These are phyloP conservation scores for Fraxinus greggii DNA, from an alignment of 305 asterid genomes.

Conservation along the genomic window DNA sequence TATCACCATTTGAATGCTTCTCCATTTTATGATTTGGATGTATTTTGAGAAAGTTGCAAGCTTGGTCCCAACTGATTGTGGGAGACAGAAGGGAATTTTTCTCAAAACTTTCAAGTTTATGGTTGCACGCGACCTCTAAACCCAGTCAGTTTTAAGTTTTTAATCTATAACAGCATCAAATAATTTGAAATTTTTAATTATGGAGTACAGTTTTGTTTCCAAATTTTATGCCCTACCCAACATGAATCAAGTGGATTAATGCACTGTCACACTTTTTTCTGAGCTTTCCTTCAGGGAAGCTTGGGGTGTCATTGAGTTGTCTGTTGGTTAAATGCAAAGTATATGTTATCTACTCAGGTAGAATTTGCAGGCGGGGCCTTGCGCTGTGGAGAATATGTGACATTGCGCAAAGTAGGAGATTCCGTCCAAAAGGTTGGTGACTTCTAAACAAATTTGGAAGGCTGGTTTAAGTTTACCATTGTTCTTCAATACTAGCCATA, in stretches of 20 bases:
- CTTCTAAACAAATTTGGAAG: slow-evolving; percentile 17
- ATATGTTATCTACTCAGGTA: slow-evolving; percentile 42
- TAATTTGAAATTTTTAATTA: background rate
- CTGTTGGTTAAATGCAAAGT: background rate
- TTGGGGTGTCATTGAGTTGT: background rate
- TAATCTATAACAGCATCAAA: background rate
- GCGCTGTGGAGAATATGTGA: slow-evolving; percentile 89
- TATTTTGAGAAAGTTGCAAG: background rate
- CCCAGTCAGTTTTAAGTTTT: background rate
- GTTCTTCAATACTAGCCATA: background rate
- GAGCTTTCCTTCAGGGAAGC: background rate
- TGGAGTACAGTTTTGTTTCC: background rate
- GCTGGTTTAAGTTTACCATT: slow-evolving; percentile 14
- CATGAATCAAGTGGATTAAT: background rate
- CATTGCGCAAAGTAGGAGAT: slow-evolving; percentile 92
- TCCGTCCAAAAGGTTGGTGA: slow-evolving; percentile 76
- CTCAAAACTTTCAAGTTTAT: background rate
- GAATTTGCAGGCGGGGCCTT: slow-evolving; percentile 86
- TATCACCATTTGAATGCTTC: slow-evolving; percentile 5
- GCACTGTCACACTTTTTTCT: background rate
- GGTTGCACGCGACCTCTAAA: background rate
- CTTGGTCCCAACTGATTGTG: background rate
- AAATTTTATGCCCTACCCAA: background rate
- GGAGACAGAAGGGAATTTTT: background rate
- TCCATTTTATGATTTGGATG: background rate